Conservation (phyloP, 352 stramenopile species). For the Phytophthora ramorum region DNA sequence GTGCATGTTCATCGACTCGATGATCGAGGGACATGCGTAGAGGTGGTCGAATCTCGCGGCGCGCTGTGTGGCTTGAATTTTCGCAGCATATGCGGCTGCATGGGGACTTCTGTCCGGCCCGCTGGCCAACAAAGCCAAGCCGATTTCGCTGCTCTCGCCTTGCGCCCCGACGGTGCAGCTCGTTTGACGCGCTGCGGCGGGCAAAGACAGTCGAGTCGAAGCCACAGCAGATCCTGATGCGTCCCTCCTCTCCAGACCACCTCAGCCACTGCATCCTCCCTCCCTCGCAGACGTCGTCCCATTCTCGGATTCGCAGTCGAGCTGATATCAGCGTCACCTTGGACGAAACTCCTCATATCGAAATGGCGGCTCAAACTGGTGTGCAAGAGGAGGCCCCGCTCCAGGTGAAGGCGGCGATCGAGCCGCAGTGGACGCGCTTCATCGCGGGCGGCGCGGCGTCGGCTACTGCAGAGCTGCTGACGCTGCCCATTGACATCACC, state of each 20-base stretch:
- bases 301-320: conserved; percentile 31
- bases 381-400: conserved; percentile 42
- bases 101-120: neutral
- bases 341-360: conserved; percentile 2
- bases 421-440: conserved; percentile 77
- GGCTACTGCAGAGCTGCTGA: conserved; percentile 79
- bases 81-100: conserved; percentile 28
- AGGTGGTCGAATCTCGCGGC: conserved; percentile 13
- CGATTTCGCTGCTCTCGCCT: conserved; percentile 27
- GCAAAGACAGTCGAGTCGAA: conserved; percentile 27
- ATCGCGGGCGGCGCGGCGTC: conserved; percentile 71
- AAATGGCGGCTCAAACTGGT: conserved; percentile 42
- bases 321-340: neutral
- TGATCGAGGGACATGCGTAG: neutral
- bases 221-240: conserved; percentile 35
- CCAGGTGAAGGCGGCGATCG: conserved; percentile 52
- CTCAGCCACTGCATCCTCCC: conserved; percentile 9
- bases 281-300: conserved; percentile 4
- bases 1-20: no score
- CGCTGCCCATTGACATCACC: conserved; percentile 87
- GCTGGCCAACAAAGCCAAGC: conserved; percentile 27
- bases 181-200: conserved; percentile 15
- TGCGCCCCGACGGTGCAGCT: conserved; percentile 16
- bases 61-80: conserved; percentile 23
- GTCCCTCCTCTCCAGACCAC: conserved; percentile 25